Conservation (phyloP, 805 yeast species). For the Yamadazyma sp. region DNA sequence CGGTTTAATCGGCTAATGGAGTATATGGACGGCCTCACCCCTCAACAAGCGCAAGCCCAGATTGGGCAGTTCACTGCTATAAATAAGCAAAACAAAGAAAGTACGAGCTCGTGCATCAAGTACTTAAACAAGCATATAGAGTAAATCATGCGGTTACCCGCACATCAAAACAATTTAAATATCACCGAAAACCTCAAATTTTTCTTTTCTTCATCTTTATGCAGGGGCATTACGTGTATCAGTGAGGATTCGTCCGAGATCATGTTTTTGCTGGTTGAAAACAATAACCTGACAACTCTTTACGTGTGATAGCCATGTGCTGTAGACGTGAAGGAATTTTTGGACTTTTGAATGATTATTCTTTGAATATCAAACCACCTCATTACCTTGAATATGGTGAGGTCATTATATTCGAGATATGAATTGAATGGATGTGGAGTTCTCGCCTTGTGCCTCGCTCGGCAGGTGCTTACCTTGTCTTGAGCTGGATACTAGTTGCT, state of each 20-base stretch:
- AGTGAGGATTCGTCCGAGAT: slow-evolving; percentile 99
- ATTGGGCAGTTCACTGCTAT: slow-evolving; percentile 1
- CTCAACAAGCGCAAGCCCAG: slow-evolving; percentile 4
- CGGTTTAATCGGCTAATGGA: slow-evolving; percentile 8
- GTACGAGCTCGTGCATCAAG: slow-evolving; percentile 2
- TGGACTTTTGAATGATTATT: slow-evolving; percentile 42
- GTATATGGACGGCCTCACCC: slow-evolving; percentile 1
- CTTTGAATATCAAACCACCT: slow-evolving; percentile 14
- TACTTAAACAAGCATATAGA: slow-evolving; percentile 3
- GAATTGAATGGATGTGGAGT: too few species aligned
- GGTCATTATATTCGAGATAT: slow-evolving; percentile 12
- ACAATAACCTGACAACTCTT: slow-evolving; percentile 90
- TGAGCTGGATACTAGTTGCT: slow-evolving; percentile 43
- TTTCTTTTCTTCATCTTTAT: slow-evolving; percentile 70
- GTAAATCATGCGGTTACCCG: slow-evolving; percentile 7
- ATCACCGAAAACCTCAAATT: background rate
- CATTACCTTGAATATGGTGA: slow-evolving; percentile 11
- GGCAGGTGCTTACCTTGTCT: slow-evolving; percentile 36
- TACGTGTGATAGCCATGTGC: slow-evolving; percentile 45
- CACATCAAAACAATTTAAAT: slow-evolving; percentile 4
- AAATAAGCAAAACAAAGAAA: background rate
- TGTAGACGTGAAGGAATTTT: slow-evolving; percentile 67
- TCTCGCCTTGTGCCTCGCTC: slow-evolving; percentile 56
- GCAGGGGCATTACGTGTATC: slow-evolving; percentile 99
- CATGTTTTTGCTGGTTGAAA: slow-evolving; percentile 99